Base-by-base conservation (phyloP, 805 yeast genomes). In the Saccharomycopsis sp. region DNA sequence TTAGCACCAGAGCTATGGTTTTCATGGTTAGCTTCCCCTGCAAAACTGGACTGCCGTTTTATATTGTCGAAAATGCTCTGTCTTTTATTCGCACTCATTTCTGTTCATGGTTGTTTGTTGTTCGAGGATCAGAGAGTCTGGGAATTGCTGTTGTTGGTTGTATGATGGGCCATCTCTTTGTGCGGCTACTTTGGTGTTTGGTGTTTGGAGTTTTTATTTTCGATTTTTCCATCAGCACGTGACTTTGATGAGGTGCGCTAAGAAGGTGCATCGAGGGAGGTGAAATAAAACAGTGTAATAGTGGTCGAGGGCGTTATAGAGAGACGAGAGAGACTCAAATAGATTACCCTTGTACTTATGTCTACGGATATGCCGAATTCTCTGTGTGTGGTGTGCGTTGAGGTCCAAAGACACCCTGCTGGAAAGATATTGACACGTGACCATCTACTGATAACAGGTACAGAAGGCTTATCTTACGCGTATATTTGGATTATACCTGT, bases 61-160 rank as follows among this genome's bases (percentile, higher is more conserved):
- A 60, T 51, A n/a, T 34, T 52, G n/a, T 60, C 63, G 52, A 61
- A 61, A 47, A 61, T 61, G 35, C 63, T 61, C 44, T 61, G 56
- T 19, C 63, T 41, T 49, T 61, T 61, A 29, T 38, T 53, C 7
- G 22, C 49, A 44, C 49, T 44, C 38, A 29, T 29, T 29, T 29
- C 9, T 29, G 38, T 12, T 29, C 38, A 29, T 29, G 38, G 38
- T 29, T 29, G 38, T 29, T 12, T 29, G 5, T 29, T n/a, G n/a
- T n/a, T n/a, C n/a, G n/a, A n/a, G n/a, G n/a, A n/a, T n/a, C n/a
- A n/a, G n/a, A n/a, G n/a, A n/a, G n/a, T n/a, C n/a, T n/a, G n/a
- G n/a, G n/a, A 29, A 29, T 5, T 5, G 12, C 38, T 29, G 38
- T 29, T 29, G 12, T 29, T 29, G 12, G 38, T 29, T 5, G 12